phyloP scores from a whole-genome alignment of 2,329 filamentous ascomycete genomes.

The Venturia aucupariae region DNA sequence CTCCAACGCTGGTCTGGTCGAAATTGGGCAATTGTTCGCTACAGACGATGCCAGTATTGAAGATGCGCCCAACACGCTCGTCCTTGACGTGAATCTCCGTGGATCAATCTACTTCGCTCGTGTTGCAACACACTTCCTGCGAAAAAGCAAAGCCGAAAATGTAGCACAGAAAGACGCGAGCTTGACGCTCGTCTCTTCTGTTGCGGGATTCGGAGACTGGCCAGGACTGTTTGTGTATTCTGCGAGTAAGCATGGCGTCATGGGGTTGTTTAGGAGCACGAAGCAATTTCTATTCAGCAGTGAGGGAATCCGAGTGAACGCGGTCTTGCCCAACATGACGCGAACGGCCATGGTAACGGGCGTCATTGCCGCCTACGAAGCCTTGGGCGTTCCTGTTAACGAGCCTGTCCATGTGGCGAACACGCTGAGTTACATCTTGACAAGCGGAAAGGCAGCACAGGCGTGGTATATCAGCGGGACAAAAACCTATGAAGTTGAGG shows the following conservation, averaged over 20 bases:
- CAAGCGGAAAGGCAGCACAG: not conserved
- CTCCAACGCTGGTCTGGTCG: constrained; percentile 25
- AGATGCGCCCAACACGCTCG: constrained; percentile 4
- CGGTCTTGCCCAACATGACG: not conserved
- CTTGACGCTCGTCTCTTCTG: not conserved
- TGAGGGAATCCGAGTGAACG: constrained; percentile 6
- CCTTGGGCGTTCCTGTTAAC: not conserved
- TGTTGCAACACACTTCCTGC: not conserved
- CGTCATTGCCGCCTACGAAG: not conserved
- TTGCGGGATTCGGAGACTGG: not conserved
- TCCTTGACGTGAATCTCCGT: constrained; percentile 14
- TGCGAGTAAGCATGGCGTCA: constrained; percentile 25
- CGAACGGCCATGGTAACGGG: not conserved
- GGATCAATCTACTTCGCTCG: not conserved
- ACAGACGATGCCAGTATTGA: constrained; percentile 32
- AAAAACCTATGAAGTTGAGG: not conserved
- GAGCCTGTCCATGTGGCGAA: not conserved
- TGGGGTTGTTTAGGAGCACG: not conserved
- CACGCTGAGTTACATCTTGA: not conserved
- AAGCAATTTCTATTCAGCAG: not conserved
- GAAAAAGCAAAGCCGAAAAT: not conserved
- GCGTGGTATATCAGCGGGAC: not conserved
- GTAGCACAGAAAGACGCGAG: not conserved
- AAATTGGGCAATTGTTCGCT: constrained; percentile 32
- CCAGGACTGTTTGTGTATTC: not conserved